phyloP scores from a whole-genome alignment of 1,284 basidiomycete species.

The Cronartium quercuum region DNA sequence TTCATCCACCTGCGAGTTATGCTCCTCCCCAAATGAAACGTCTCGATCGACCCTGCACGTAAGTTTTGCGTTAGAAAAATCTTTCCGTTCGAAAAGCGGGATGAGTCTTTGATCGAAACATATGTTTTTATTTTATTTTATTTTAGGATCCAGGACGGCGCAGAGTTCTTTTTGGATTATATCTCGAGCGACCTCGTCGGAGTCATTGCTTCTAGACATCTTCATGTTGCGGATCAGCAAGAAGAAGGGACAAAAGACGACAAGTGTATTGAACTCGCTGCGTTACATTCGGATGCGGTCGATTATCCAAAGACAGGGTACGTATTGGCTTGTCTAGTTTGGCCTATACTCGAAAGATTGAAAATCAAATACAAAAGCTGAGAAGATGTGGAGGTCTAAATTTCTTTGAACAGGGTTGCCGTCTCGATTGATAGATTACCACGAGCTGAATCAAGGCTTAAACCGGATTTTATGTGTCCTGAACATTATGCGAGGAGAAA shows the following conservation, averaged over 20 bases:
- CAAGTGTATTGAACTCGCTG: conserved; percentile 60
- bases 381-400: neutral
- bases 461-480: conserved; percentile 18
- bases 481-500: conserved; percentile 1
- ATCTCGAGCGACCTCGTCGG: conserved; percentile 59
- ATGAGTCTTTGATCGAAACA: neutral
- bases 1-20: conserved; percentile 57
- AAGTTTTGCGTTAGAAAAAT: neutral
- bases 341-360: neutral
- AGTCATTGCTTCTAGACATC: conserved; percentile 57
- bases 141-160: conserved; percentile 59
- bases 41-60: conserved; percentile 56
- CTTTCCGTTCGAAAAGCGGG: neutral
- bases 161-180: conserved; percentile 66
- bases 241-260: conserved; percentile 56
- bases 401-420: neutral
- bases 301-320: conserved; percentile 41
- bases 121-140: neutral
- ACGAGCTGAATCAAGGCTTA: neutral
- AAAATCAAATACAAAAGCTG: neutral
- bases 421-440: conserved; percentile 8
- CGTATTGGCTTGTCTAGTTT: neutral
- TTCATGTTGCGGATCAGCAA: conserved; percentile 65
- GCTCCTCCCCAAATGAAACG: conserved; percentile 54
- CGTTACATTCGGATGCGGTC: conserved; percentile 62